Percentiles rank a stretch among this genome's conserved stretches.
Evolutionary conservation across 352 stramenopile species (phyloP).

Genomic region (Globisporangium takayamanum): DNA sequence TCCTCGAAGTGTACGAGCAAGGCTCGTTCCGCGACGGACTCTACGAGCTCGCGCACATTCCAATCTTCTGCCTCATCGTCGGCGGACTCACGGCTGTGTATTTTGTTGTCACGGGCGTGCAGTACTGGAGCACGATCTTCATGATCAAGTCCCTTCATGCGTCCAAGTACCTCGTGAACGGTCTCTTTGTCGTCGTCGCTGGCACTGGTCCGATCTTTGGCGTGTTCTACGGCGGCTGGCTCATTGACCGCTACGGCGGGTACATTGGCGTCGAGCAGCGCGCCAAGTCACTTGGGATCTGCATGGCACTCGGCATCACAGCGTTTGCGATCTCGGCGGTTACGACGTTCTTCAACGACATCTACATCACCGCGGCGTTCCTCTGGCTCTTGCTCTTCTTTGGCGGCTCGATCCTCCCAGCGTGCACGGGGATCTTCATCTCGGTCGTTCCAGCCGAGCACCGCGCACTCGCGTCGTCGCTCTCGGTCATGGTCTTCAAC

Average conservation of each 20-base stretch:
- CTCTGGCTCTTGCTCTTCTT: slow-evolving; percentile 84
- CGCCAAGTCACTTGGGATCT: slow-evolving; percentile 67
- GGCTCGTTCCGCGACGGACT: slow-evolving; percentile 58
- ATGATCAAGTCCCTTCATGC: slow-evolving; percentile 83
- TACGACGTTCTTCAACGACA: slow-evolving; percentile 75
- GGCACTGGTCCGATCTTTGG: slow-evolving; percentile 75
- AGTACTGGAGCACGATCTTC: slow-evolving; percentile 87
- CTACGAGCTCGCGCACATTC: slow-evolving; percentile 55
- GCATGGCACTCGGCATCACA: slow-evolving; percentile 64
- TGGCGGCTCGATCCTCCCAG: slow-evolving; percentile 67
- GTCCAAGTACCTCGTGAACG: slow-evolving; percentile 81
- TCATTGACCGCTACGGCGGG: slow-evolving; percentile 69
- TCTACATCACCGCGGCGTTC: slow-evolving; percentile 66
- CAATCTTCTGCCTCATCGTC: slow-evolving; percentile 75
- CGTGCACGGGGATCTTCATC: slow-evolving; percentile 84
- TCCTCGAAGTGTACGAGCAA: slow-evolving; percentile 65
- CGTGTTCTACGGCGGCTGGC: slow-evolving; percentile 76
- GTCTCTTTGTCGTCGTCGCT: slow-evolving; percentile 71
- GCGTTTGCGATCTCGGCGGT: slow-evolving; percentile 58
- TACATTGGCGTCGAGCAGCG: slow-evolving; percentile 76
- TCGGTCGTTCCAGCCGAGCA: slow-evolving; percentile 71
- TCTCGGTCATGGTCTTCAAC: slow-evolving; percentile 84
- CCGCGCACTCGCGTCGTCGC: slow-evolving; percentile 66
- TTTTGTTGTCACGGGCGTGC: slow-evolving; percentile 82
- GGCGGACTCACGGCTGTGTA: slow-evolving; percentile 74